These are phyloP conservation scores for Cercospora sp. DNA, from an alignment of 2,329 filamentous ascomycete species.

Conservation along the genomic window DNA sequence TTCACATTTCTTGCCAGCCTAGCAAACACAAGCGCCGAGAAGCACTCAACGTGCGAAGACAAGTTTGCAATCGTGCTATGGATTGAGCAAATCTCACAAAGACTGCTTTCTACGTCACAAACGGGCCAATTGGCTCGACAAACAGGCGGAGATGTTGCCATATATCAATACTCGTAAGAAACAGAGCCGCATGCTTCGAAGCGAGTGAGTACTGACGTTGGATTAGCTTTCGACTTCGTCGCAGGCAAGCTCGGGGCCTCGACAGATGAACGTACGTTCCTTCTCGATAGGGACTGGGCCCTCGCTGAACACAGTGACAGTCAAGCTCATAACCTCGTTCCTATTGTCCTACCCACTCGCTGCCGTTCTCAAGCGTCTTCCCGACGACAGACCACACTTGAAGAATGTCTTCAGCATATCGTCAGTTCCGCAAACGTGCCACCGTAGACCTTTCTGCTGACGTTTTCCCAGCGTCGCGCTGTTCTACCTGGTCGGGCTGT, in stretches of 20 bases:
- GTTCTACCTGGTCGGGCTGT: constrained; percentile 92
- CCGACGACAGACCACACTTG: constrained; percentile 75
- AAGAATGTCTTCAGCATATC: constrained; percentile 87
- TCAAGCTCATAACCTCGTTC: constrained; percentile 91
- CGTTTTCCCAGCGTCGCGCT: constrained; percentile 62
- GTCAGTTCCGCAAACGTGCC: constrained; percentile 47
- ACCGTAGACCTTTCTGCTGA: constrained; percentile 7
- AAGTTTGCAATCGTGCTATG: not conserved
- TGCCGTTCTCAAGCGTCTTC: constrained; percentile 82
- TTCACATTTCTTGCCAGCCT: not conserved
- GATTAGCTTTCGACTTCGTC: constrained; percentile 62
- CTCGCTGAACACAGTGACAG: constrained; percentile 49
- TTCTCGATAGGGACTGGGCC: not conserved
- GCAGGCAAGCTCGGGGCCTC: constrained; percentile 61
- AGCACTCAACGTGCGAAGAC: not conserved
- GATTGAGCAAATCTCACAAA: not conserved
- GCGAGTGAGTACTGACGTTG: constrained; percentile 20
- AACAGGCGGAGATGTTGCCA: constrained; percentile 56
- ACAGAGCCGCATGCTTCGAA: not conserved
- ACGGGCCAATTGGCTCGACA: constrained; percentile 13
- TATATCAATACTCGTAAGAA: constrained; percentile 63
- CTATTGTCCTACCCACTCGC: constrained; percentile 90
- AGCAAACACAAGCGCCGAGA: not conserved
- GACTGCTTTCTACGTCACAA: not conserved
- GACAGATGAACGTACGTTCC: constrained; percentile 60